A percentile compares a stretch with the other conserved stretches of the same genome.
Conservation (phyloP, 2,329 filamentous ascomycete genomes). For the Fusarium aywerte region DNA sequence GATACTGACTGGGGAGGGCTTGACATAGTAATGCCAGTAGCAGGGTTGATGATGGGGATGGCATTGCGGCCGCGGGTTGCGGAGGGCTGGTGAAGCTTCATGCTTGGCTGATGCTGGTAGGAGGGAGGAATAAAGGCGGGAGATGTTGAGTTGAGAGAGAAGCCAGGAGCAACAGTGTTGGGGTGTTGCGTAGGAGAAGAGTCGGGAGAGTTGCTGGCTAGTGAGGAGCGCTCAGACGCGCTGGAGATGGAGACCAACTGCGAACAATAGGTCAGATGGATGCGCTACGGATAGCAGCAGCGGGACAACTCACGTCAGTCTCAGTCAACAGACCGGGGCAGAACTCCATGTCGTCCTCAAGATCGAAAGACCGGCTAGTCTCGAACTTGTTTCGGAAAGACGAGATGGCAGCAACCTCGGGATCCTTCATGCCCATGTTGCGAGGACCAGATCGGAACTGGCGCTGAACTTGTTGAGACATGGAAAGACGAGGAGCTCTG, state of each 20-base stretch:
- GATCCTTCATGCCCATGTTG: constrained; percentile 81
- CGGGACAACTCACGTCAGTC: constrained; percentile 78
- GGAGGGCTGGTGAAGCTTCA: constrained; percentile 91
- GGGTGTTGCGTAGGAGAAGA: constrained; percentile 91
- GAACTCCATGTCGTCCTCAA: constrained; percentile 96
- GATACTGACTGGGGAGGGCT: constrained; percentile 83
- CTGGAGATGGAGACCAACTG: constrained; percentile 93
- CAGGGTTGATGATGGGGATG: constrained; percentile 97
- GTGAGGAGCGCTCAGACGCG: constrained; percentile 90
- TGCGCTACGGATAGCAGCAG: constrained; percentile 23
- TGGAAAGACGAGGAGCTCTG: constrained; percentile 81
- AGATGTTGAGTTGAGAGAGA: constrained; percentile 76
- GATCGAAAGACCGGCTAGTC: constrained; percentile 90
- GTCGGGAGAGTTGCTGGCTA: constrained; percentile 93
- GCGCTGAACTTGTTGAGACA: constrained; percentile 84
- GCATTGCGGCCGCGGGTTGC: constrained; percentile 92
- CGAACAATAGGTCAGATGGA: constrained; percentile 52
- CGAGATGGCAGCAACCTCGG: constrained; percentile 78
- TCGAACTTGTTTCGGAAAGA: constrained; percentile 90
- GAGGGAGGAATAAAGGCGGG: constrained; percentile 73
- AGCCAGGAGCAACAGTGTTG: constrained; percentile 78
- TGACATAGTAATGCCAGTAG: constrained; percentile 86
- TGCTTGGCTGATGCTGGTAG: constrained; percentile 72
- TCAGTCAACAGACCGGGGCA: constrained; percentile 93
- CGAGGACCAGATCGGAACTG: constrained; percentile 82